These are phyloP conservation scores for Fusarium clavum DNA, from an alignment of 2,329 filamentous ascomycete species.

Conservation along the genomic window DNA sequence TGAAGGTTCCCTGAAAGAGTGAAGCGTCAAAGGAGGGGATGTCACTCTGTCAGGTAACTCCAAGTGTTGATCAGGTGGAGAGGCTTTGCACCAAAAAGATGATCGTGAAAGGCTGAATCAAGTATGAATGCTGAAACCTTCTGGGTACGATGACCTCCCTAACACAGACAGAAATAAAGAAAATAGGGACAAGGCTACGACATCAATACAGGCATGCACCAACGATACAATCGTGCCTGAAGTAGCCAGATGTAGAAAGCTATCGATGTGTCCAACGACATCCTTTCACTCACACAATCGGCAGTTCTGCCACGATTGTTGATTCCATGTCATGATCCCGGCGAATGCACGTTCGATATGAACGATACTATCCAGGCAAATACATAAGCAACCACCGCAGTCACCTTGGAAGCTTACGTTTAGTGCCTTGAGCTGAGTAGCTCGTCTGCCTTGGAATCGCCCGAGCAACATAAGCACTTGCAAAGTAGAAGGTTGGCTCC, in stretches of 20 bases:
- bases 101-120: background rate
- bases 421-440: background rate
- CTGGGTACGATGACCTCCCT: background rate
- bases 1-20: slow-evolving; percentile 2
- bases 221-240: background rate
- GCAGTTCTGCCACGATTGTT: background rate
- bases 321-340: no score
- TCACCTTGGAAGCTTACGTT: background rate
- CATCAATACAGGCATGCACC: background rate
- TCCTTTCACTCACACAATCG: background rate
- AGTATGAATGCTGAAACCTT: background rate
- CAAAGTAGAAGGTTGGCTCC: background rate
- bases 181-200: background rate
- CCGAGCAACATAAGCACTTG: background rate
- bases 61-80: slow-evolving; percentile 4
- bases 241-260: background rate
- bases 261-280: background rate
- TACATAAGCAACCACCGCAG: background rate
- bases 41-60: slow-evolving; percentile 6
- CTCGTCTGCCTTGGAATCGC: background rate
- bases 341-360: background rate
- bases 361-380: background rate
- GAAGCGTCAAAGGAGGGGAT: background rate
- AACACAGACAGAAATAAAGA: background rate
- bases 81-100: background rate